Conservation (phyloP, 805 yeast species). For the Ogataea haglerorum region DNA sequence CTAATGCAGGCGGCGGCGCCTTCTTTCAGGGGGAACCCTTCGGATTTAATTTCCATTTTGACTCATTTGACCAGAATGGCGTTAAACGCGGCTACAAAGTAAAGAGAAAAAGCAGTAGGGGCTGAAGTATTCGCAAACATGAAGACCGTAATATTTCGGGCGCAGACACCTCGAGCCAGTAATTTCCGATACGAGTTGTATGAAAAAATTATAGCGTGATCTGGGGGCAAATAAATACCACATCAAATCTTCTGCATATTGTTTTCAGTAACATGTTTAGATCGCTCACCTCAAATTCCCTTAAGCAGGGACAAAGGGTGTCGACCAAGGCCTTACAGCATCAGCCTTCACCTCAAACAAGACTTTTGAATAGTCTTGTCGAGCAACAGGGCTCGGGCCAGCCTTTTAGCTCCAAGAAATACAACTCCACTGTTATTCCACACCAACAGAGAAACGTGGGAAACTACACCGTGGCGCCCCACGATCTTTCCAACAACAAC, state of each 20-base stretch:
- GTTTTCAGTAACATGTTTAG: constrained; percentile 25
- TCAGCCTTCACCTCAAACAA: constrained; percentile 23
- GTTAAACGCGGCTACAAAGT: constrained; percentile 3
- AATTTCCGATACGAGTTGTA: constrained; percentile 8
- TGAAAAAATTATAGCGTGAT: constrained; percentile 7
- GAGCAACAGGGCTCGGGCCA: constrained; percentile 19
- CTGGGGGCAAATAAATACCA: constrained; percentile 6
- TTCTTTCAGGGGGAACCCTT: constrained; percentile 6
- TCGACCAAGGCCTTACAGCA: constrained; percentile 33
- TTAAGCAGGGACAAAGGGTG: constrained; percentile 33
- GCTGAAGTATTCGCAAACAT: constrained; percentile 1
- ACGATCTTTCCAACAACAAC: constrained; percentile 9
- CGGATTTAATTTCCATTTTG: constrained; percentile 8
- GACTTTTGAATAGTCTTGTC: constrained; percentile 22
- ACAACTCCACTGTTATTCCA: constrained; percentile 4
- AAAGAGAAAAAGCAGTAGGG: constrained; percentile 3
- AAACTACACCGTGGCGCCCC: constrained; percentile 9
- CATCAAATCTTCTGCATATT: background rate
- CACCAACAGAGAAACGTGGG: constrained; percentile 12
- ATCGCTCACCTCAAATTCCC: constrained; percentile 27
- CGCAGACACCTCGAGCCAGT: constrained; percentile 10
- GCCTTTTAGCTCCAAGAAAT: constrained; percentile 4
- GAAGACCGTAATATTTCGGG: background rate
- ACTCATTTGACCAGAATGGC: constrained; percentile 6
- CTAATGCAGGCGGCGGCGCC: constrained; percentile 9